A percentile compares a stretch with the other conserved stretches of the same genome.
Evolutionary conservation across 768 basidiomycete species (phyloP).

Genomic region (Dioszegia crocea): DNA sequence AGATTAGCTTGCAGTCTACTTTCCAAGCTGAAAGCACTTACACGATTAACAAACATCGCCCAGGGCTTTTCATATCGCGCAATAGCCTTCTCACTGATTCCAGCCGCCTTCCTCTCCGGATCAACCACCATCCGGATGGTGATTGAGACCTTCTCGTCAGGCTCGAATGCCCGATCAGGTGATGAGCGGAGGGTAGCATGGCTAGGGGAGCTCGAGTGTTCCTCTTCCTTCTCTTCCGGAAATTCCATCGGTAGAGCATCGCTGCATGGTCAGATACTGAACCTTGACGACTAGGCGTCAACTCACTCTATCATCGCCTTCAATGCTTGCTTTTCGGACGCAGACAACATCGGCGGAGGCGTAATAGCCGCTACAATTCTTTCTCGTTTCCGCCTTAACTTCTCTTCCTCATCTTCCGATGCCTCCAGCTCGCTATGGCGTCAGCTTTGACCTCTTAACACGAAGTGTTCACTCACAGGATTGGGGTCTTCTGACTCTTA

Average conservation of each 20-base stretch:
- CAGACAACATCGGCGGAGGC: slow-evolving; percentile 3
- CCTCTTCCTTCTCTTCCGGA: neutral
- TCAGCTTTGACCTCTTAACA: neutral
- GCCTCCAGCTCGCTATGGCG: neutral
- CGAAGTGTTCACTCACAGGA: neutral
- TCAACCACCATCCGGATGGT: slow-evolving; percentile 23
- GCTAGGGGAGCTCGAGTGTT: neutral
- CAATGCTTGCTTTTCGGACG: slow-evolving; percentile 6
- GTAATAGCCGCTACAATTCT: neutral
- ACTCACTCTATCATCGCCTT: neutral
- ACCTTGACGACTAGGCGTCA: neutral
- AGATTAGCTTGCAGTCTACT: neutral
- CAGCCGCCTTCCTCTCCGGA: slow-evolving; percentile 10
- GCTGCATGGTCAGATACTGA: neutral
- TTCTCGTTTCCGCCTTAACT: neutral
- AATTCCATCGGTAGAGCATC: neutral
- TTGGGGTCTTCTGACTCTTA: neutral
- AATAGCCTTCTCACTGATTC: slow-evolving; percentile 16
- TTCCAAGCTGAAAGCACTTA: neutral
- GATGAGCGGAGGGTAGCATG: neutral
- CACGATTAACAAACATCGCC: slow-evolving; percentile 11
- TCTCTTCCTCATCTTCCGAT: slow-evolving; percentile 1
- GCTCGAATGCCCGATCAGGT: neutral
- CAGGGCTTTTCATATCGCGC: slow-evolving; percentile 13
- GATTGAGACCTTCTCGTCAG: slow-evolving; percentile 11